Percentiles rank a stretch among this genome's conserved stretches.
Evolutionary conservation across 2,329 filamentous ascomycete species (phyloP).

Genomic region (Xylaria arbuscula): DNA sequence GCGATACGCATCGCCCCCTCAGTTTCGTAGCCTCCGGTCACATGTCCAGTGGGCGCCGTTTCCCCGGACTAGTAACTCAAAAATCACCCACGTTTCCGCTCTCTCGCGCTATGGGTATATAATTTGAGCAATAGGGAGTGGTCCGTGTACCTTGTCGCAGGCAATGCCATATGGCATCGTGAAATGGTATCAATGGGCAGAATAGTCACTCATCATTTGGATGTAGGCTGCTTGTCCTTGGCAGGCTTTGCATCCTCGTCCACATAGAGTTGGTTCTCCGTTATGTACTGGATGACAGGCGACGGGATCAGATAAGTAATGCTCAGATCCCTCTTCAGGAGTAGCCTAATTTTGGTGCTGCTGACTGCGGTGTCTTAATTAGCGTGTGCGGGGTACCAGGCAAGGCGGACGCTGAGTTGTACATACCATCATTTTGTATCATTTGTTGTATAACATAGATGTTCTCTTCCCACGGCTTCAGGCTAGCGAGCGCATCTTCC

Average conservation of each 20-base stretch:
- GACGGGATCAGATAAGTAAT: conserved; percentile 81
- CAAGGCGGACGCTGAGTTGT: background rate
- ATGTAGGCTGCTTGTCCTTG: conserved; percentile 47
- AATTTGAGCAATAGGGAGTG: conserved; percentile 1
- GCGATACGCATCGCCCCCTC: conserved; percentile 19
- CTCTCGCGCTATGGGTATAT: conserved; percentile 14
- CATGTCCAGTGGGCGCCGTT: conserved; percentile 29
- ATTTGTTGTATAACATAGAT: conserved; percentile 89
- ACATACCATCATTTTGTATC: conserved; percentile 76
- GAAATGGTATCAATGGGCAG: background rate
- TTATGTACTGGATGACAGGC: conserved; percentile 73
- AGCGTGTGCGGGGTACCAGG: conserved; percentile 15
- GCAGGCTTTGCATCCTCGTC: conserved; percentile 44
- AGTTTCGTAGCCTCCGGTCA: conserved; percentile 20
- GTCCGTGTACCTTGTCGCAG: conserved; percentile 5
- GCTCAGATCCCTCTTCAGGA: conserved; percentile 79
- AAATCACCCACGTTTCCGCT: conserved; percentile 19
- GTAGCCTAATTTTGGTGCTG: conserved; percentile 77
- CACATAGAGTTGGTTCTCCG: conserved; percentile 71
- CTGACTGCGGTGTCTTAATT: conserved; percentile 62
- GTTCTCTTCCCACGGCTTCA: conserved; percentile 86
- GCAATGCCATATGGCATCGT: conserved; percentile 9
- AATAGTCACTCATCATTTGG: conserved; percentile 36
- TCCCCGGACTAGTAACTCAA: conserved; percentile 1
- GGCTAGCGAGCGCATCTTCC: conserved; percentile 83